Evolutionary conservation across 2,329 filamentous ascomycete species (phyloP).

Genomic region (Pezicula rhizophila): DNA sequence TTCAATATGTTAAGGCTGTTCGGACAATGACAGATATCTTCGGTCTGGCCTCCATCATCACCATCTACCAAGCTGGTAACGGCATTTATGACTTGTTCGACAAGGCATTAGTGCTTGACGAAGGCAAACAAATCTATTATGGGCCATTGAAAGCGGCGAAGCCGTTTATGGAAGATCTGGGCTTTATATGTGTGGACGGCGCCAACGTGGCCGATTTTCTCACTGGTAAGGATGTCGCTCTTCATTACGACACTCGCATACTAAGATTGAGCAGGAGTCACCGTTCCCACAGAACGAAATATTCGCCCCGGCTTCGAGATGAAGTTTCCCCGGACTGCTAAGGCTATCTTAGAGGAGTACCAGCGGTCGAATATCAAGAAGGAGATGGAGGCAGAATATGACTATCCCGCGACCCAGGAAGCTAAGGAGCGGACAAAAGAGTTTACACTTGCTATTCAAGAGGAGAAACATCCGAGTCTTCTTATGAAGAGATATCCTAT

Average conservation of each 20-base stretch:
- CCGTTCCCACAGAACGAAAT: slow-evolving; percentile 54
- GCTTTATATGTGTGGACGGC: slow-evolving; percentile 55
- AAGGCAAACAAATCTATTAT: slow-evolving; percentile 61
- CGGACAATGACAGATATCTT: slow-evolving; percentile 58
- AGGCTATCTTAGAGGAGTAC: slow-evolving; percentile 42
- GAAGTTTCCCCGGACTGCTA: slow-evolving; percentile 39
- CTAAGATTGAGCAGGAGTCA: slow-evolving; percentile 27
- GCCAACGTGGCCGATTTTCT: slow-evolving; percentile 62
- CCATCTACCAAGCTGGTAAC: slow-evolving; percentile 65
- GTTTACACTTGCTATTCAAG: slow-evolving; percentile 46
- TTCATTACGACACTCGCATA: no score
- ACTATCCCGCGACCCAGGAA: slow-evolving; percentile 44
- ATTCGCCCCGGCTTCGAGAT: slow-evolving; percentile 40
- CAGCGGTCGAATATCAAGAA: slow-evolving; percentile 43
- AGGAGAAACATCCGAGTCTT: slow-evolving; percentile 50
- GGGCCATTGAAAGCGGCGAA: slow-evolving; percentile 51
- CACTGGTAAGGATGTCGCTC: slow-evolving; percentile 33
- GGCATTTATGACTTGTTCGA: slow-evolving; percentile 66
- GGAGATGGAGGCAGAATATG: slow-evolving; percentile 48
- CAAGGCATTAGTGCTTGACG: slow-evolving; percentile 62
- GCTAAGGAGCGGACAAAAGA: slow-evolving; percentile 38
- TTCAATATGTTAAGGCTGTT: slow-evolving; percentile 57
- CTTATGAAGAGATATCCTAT: slow-evolving; percentile 44
- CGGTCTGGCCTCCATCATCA: slow-evolving; percentile 54
- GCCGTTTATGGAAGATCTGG: slow-evolving; percentile 58